Base-by-base conservation (phyloP, 768 basidiomycete genomes). In the Auricularia sp. region DNA sequence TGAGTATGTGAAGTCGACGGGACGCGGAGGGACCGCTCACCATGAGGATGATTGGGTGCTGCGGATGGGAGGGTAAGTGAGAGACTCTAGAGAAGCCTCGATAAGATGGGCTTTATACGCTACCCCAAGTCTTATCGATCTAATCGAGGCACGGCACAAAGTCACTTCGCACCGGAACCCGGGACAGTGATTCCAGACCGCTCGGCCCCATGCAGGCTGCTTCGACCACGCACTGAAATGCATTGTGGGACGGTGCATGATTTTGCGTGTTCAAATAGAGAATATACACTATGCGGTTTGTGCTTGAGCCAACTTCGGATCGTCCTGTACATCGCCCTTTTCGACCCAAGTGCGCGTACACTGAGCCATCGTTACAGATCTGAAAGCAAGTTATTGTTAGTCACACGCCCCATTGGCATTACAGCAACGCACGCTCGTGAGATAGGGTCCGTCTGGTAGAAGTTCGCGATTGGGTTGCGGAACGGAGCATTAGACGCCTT, bases 371-470 rank as follows among this genome's bases (percentile, higher is more conserved):
- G 94, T 95, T 42, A 92, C 89, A n/a, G 92, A 93, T 56, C 90
- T 92, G 69, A 18, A 64, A 54, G 63, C 33, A 61, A 36, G 29
- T 29, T 29, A 29, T 29, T 29, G 5, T 29, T 54, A 62, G 42
- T 56, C n/a, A 29, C 29, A 29, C 29, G 29, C 29, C 29, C 29
- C 29, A 29, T 2, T 29, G 29, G 29, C 29, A 29, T 45, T 42
- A 14, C 8, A 14, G 39, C 39, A 2, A 89, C 93, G 76, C 70
- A 94, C 85, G 92, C 91, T 81, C 95, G 81, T 54, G 93, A 94
- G 73, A 98, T 93, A 34, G 91, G 85, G 75, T 98, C 96, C 10
- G 96, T 98, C 77, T 93, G 88, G 77, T 98, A 99, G 77, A 98
- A 98, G 79, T 97, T 97, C 62, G 77, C 69, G 68, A 99, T 89